Conservation (phyloP, 1,284 basidiomycete genomes). For the Acaromyces ingoldii region DNA sequence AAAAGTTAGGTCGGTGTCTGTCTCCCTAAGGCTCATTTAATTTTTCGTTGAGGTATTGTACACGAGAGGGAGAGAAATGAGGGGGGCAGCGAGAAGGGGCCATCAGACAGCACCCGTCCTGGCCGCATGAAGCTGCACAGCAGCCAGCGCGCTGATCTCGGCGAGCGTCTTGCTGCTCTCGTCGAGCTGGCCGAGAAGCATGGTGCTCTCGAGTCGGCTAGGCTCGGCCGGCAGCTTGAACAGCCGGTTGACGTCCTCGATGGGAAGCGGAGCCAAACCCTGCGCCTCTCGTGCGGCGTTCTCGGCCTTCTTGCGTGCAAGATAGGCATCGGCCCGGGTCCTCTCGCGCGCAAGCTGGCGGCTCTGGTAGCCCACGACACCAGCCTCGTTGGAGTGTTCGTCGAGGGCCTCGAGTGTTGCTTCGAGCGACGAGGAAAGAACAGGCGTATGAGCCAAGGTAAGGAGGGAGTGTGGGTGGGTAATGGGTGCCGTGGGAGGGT, state of each 20-base stretch:
- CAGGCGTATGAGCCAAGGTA: conserved; percentile 47
- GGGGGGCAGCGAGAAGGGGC: background rate
- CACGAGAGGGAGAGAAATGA: background rate
- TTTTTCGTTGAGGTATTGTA: too few species aligned
- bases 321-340: conserved; percentile 67
- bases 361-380: conserved; percentile 84
- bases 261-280: conserved; percentile 72
- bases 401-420: conserved; percentile 48
- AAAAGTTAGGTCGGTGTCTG: too few species aligned
- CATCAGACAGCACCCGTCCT: conserved; percentile 30
- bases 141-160: conserved; percentile 57
- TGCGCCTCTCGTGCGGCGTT: conserved; percentile 75
- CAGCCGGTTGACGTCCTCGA: conserved; percentile 43
- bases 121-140: conserved; percentile 45
- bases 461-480: conserved; percentile 39
- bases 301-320: conserved; percentile 65
- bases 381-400: conserved; percentile 44
- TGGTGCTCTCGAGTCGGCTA: conserved; percentile 79
- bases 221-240: conserved; percentile 81
- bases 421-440: conserved; percentile 47
- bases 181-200: conserved; percentile 52
- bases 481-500: conserved; percentile 40
- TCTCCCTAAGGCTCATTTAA: too few species aligned
- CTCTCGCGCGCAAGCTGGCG: conserved; percentile 89
- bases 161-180: conserved; percentile 49